Percentiles rank a stretch among this genome's conserved stretches.
Conservation (phyloP, 257 asterid genomes). For the Striga asiatica region DNA sequence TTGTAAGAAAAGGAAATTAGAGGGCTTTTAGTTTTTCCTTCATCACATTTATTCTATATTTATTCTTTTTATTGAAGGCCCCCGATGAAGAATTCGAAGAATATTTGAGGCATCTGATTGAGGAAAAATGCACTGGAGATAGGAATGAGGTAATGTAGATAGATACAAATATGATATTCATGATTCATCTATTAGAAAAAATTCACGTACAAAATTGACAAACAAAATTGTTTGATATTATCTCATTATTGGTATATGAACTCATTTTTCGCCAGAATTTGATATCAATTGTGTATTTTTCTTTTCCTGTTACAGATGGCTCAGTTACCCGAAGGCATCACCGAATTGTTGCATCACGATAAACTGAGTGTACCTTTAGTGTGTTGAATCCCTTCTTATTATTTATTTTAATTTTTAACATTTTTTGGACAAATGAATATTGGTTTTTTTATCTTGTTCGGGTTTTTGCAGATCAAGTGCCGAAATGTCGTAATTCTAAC, state of each 20-base stretch:
- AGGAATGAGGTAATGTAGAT: conserved; percentile 86
- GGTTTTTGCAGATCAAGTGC: conserved; percentile 60
- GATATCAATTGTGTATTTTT: not conserved
- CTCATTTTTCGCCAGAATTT: not conserved
- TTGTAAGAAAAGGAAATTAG: too few species aligned
- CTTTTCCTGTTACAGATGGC: conserved; percentile 56
- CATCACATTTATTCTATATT: conserved; percentile 1
- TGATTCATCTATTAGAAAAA: too few species aligned
- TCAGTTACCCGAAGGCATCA: conserved; percentile 77
- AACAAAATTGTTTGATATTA: too few species aligned
- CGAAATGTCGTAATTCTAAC: conserved; percentile 64
- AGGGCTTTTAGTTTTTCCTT: too few species aligned
- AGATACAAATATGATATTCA: too few species aligned
- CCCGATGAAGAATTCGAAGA: conserved; percentile 98
- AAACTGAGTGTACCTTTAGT: conserved; percentile 62
- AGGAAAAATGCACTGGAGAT: conserved; percentile 80
- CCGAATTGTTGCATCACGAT: conserved; percentile 66
- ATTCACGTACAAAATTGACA: too few species aligned
- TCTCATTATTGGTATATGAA: too few species aligned
- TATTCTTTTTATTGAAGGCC: conserved; percentile 40
- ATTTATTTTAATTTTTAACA: too few species aligned
- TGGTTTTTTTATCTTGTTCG: not conserved
- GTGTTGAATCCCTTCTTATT: conserved; percentile 10
- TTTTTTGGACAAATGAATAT: not conserved
- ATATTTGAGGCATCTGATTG: conserved; percentile 67